Evolutionary conservation across 306 rosid species (phyloP).

Genomic region (Cicer yamashitae): DNA sequence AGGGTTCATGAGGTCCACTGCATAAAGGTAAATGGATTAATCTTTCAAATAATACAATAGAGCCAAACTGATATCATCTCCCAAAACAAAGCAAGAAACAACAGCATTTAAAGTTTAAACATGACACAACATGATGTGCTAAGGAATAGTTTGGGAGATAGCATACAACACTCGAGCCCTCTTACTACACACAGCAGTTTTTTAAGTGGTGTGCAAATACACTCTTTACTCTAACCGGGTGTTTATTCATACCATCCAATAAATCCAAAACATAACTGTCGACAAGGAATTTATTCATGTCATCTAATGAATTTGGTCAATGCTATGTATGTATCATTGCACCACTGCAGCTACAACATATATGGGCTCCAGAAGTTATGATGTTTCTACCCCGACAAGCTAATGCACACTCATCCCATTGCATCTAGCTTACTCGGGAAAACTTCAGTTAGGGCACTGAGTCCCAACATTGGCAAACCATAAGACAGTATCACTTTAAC

Average conservation of each 20-base stretch:
- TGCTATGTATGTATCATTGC: neutral
- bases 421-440: neutral
- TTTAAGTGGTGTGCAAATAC: neutral
- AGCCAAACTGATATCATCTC: neutral
- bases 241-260: neutral
- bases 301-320: neutral
- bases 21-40: conserved; percentile 32
- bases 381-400: neutral
- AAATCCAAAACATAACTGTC: neutral
- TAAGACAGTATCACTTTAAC: neutral
- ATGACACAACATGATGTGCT: neutral
- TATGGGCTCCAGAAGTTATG: neutral
- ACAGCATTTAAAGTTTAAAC: neutral
- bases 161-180: neutral
- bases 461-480: conserved; percentile 2
- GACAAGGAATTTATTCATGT: neutral
- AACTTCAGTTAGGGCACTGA: neutral
- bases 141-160: neutral
- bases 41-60: neutral
- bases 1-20: conserved; percentile 77
- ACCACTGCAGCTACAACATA: neutral
- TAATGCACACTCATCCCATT: neutral
- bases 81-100: neutral
- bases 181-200: neutral
- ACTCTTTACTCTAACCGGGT: neutral